Evolutionary conservation across 495 filamentous ascomycete genomes (phyloP), one percentile per base, ranked within the genome.

Genomic region (Penicillium egyptiacum): DNA sequence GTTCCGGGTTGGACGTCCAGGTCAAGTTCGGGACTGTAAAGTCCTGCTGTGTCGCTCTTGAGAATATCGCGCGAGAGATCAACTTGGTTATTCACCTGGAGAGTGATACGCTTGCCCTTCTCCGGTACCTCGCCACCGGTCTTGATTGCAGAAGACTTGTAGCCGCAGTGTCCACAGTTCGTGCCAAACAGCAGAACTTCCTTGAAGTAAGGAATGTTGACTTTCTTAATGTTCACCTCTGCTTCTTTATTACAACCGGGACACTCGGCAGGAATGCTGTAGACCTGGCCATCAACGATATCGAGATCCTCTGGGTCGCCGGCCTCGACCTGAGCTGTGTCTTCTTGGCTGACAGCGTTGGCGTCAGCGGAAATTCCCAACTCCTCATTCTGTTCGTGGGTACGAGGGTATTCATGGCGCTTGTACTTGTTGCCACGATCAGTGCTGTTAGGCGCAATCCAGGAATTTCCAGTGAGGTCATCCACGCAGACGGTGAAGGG

Each of bases 171-270:
- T 26, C 89, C 84, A 67, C 94, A 98, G 50, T 85, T 83, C 11
- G 91, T 96, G 63, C 85, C 88, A 85, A 92, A 96, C 60, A 98
- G 76, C 44, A 95, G 82, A 19, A 98, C 94, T 60, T 97, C 86
- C 71, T 96, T 96, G 80, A 99, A 99, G 71, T 95, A 85, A 0
- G 94, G 94, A 53, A 99, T 97, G 59, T 92, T 87, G 42, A 98
- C 89, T 80, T 96, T 91, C 77, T 96, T 92, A 20, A 62, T 60
- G 28, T 60, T 50, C 23, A 62, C 53, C 82, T 55, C 81, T 72
- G 92, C 96, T 5, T 79, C 73, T 69, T 88, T 89, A 60, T 83
- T 82, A 73, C 94, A 99, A 54, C 91, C 92, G 0, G 95, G 94
- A 72, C 94, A 99, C 20, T 85, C 85, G 7, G 92, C 85, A 16